These are phyloP conservation scores for Coniochaeta pulveracea DNA, from an alignment of 2,329 filamentous ascomycete species.

Conservation along the genomic window DNA sequence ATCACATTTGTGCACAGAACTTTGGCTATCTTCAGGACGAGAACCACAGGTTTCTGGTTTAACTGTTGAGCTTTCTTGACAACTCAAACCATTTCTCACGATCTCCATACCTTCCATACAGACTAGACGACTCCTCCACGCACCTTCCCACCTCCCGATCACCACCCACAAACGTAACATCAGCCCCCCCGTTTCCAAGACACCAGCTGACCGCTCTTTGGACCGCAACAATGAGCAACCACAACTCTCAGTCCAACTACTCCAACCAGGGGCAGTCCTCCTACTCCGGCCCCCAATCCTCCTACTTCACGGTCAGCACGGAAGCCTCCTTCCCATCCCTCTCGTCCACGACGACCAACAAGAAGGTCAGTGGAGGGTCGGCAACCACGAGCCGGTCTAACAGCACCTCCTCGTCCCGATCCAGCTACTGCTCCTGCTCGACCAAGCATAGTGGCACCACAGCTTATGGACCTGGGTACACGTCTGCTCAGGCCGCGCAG, in stretches of 20 bases:
- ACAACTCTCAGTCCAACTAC: neutral
- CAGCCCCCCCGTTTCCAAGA: no score
- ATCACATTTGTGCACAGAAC: no score
- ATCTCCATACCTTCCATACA: no score
- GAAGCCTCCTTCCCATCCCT: neutral
- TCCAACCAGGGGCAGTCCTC: neutral
- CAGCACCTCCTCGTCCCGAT: neutral
- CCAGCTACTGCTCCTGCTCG: conserved; percentile 1
- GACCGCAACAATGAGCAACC: neutral
- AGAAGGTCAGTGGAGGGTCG: no score
- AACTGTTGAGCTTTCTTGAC: no score
- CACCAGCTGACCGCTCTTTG: neutral
- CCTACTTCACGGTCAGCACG: neutral
- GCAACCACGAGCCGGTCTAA: neutral
- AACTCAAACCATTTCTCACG: no score
- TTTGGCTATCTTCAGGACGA: no score
- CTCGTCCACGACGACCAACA: neutral
- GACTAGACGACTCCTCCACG: no score
- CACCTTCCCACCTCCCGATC: no score
- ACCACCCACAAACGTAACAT: no score
- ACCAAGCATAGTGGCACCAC: no score
- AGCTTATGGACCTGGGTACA: neutral
- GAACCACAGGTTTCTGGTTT: no score
- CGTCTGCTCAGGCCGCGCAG: neutral
- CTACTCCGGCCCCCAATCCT: neutral